Evolutionary conservation across 306 rosid species (phyloP).

Genomic region (Quercus glauca): DNA sequence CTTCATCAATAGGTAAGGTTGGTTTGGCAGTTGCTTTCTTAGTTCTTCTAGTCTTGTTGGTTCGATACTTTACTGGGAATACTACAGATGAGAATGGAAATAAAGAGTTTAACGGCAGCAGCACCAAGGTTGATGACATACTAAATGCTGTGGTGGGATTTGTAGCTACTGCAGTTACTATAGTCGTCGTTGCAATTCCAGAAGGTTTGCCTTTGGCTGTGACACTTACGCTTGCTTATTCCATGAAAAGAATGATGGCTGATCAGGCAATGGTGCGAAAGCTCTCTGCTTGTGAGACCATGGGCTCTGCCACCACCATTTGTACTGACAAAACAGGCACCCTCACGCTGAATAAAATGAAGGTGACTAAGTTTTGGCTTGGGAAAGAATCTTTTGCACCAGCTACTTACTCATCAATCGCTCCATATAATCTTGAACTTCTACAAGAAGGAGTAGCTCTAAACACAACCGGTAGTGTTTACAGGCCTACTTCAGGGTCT

Average conservation of each 20-base stretch:
- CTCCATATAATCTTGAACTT: slow-evolving; percentile 1
- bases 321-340: slow-evolving; percentile 48
- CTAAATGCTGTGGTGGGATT: slow-evolving; percentile 19
- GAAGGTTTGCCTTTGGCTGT: slow-evolving; percentile 44
- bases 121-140: slow-evolving; percentile 11
- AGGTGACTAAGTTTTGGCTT: slow-evolving; percentile 34
- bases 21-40: slow-evolving; percentile 34
- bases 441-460: slow-evolving; percentile 38
- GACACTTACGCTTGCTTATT: slow-evolving; percentile 40
- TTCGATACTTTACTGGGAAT: slow-evolving; percentile 22
- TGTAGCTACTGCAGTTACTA: slow-evolving; percentile 33
- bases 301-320: slow-evolving; percentile 42
- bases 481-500: slow-evolving; percentile 10
- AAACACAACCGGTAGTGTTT: slow-evolving; percentile 43
- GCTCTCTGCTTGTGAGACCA: slow-evolving; percentile 43
- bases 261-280: slow-evolving; percentile 43
- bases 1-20: slow-evolving; percentile 17
- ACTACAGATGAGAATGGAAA: slow-evolving; percentile 24
- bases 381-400: slow-evolving; percentile 17
- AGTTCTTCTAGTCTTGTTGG: slow-evolving; percentile 24
- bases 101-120: slow-evolving; percentile 12
- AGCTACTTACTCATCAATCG: slow-evolving; percentile 4
- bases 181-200: slow-evolving; percentile 51
- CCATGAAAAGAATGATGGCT: slow-evolving; percentile 52
- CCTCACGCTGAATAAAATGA: slow-evolving; percentile 37